Base-by-base conservation (phyloP, 805 yeast species). In the Cyberlindnera meyerae region DNA sequence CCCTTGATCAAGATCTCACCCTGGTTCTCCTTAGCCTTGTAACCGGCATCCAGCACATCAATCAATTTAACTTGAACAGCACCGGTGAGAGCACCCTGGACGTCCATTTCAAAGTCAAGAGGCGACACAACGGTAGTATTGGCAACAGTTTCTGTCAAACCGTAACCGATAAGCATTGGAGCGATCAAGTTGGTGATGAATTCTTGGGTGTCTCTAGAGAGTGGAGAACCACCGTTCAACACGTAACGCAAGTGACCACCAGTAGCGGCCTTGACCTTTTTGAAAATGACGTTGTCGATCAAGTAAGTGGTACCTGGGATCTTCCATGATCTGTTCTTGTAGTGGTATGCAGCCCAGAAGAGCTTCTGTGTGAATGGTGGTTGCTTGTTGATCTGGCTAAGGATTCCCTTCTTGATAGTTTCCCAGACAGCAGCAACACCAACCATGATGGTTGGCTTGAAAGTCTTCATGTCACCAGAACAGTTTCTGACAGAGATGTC, bases 351-450 rank as follows among this genome's bases (percentile, higher is more conserved):
- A 20, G 77, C 70, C 97, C 98, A 93, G 60, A 93, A 93, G 30
- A 90, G 55, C 59, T 76, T 83, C 64, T 87, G 95, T 22, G 74
- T 71, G 17, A 79, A 50, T 12, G 76, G 52, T 13, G 95, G 82
- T 52, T 71, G 70, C 52, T 77, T 73, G 48, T 70, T 67, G 48
- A 93, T 75, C 65, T 89, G 88, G 37, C 75, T 75, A 40, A 86
- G 43, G 42, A 93, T 82, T 41, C 98, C 98, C 70, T 93, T 93
- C 62, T 89, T 82, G 43, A 93, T 86, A 26, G 82, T 73, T 69
- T 93, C 98, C 95, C 96, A 93, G 36, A 93, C 97, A 5, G 97
- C 96, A 13, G 97, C 97, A 39, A 93, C 98, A 62, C 96, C 98
- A 47, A 88, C 96, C 96, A 93, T 84, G 50, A 89, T 64, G 5